These are phyloP conservation scores for Dalechampia spathulata DNA, from an alignment of 441 rosid species.

Conservation along the genomic window DNA sequence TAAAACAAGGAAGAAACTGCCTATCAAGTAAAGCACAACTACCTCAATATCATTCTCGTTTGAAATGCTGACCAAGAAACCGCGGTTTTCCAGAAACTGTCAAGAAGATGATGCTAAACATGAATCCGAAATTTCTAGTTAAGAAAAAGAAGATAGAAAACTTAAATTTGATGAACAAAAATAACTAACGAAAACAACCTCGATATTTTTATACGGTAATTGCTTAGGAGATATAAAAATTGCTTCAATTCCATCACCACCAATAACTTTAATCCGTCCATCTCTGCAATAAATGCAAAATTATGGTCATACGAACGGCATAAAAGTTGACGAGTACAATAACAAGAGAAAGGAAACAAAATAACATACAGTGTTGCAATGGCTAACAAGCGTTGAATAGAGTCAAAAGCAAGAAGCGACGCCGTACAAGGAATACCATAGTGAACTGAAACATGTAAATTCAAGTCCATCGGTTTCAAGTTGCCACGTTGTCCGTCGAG, in stretches of 20 bases:
- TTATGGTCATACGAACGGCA: too few relatives aligned
- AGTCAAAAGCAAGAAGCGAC: constrained; percentile 58
- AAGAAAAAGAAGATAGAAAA: too few relatives aligned
- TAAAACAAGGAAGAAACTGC: constrained; percentile 3
- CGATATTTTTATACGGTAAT: constrained; percentile 42
- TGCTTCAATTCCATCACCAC: constrained; percentile 61
- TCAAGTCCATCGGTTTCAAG: constrained; percentile 39
- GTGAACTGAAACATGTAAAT: constrained; percentile 37
- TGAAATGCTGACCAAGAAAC: constrained; percentile 43
- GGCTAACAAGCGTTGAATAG: constrained; percentile 51
- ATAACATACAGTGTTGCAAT: constrained; percentile 48
- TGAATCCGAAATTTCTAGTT: background rate
- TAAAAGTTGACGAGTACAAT: background rate
- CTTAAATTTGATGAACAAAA: too few relatives aligned
- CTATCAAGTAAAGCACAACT: constrained; percentile 4
- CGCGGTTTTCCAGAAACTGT: constrained; percentile 63
- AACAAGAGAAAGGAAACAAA: too few relatives aligned
- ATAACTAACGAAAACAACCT: constrained; percentile 25
- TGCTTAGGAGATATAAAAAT: constrained; percentile 43
- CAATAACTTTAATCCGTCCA: constrained; percentile 58
- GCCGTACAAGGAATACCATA: constrained; percentile 58
- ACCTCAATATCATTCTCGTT: constrained; percentile 61
- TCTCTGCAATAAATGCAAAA: constrained; percentile 28
- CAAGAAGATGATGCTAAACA: constrained; percentile 12
- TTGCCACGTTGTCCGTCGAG: constrained; percentile 21